Conservation (phyloP, 441 rosid species). For the Populus trichocarpa region DNA sequence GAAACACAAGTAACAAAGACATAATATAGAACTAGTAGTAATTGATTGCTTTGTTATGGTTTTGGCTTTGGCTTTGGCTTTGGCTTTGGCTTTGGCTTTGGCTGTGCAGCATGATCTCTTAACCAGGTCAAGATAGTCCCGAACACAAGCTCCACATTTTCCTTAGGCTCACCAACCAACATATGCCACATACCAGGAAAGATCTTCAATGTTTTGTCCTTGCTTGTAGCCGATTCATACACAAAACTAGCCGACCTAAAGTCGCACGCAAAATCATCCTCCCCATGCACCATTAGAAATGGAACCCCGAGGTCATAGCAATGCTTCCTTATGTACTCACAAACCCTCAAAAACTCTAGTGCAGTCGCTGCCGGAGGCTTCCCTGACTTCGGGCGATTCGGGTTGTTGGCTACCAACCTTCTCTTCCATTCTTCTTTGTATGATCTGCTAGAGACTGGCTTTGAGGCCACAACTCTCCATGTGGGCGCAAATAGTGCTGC, state of each 20-base stretch:
- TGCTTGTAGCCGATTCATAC: conserved; percentile 23
- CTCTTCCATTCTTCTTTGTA: conserved; percentile 35
- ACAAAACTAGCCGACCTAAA: conserved; percentile 12
- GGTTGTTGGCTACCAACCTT: conserved; percentile 17
- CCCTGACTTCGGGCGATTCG: conserved; percentile 15
- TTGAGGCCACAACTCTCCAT: conserved; percentile 22
- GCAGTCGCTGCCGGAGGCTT: conserved; percentile 31
- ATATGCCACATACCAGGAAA: conserved; percentile 34
- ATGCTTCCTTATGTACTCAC: conserved; percentile 19
- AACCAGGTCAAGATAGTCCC: conserved; percentile 21
- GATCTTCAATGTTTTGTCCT: conserved; percentile 28
- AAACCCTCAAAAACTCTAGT: conserved; percentile 29
- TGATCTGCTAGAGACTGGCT: conserved; percentile 18
- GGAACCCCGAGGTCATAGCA: conserved; percentile 26
- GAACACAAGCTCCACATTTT: conserved; percentile 28
- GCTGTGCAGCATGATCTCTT: conserved; percentile 1
- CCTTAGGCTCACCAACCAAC: conserved; percentile 25
- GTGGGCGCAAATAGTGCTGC: conserved; percentile 26
- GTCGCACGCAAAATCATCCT: conserved; percentile 28
- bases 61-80: not conserved
- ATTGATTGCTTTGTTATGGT: not conserved
- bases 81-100: not conserved
- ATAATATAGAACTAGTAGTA: too few species aligned
- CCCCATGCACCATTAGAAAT: conserved; percentile 29
- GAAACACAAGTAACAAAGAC: too few species aligned